Percentiles rank a stretch among this genome's conserved stretches.
Evolutionary conservation across 2,329 filamentous ascomycete species (phyloP).

Genomic region (Keithomyces neogunnii): DNA sequence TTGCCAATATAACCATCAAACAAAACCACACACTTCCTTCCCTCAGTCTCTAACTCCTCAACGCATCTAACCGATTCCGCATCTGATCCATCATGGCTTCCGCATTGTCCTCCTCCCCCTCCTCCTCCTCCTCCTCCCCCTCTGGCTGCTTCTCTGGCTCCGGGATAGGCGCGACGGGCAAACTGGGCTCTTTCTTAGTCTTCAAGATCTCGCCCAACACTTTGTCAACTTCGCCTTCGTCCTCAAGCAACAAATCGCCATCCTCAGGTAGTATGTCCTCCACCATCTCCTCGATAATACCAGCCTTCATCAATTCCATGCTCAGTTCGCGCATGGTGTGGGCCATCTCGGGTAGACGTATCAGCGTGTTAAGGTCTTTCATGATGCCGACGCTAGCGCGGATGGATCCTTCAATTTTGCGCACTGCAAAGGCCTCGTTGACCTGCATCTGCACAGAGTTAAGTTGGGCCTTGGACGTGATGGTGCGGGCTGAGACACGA

Average conservation of each 20-base stretch:
- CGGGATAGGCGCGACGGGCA: slow-evolving; percentile 46
- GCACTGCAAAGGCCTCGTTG: slow-evolving; percentile 88
- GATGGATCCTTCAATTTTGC: slow-evolving; percentile 92
- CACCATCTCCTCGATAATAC: slow-evolving; percentile 97
- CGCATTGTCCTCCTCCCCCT: slow-evolving; percentile 72
- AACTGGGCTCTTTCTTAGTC: slow-evolving; percentile 58
- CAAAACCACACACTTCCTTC: background rate
- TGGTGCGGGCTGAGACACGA: slow-evolving; percentile 63
- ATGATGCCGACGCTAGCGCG: slow-evolving; percentile 82
- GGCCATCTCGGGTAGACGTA: slow-evolving; percentile 76
- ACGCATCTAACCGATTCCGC: slow-evolving; percentile 80
- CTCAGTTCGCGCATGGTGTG: slow-evolving; percentile 84
- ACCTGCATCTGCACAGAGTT: slow-evolving; percentile 95
- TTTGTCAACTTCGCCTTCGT: slow-evolving; percentile 82
- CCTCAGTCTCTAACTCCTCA: slow-evolving; percentile 59
- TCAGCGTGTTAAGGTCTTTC: slow-evolving; percentile 87
- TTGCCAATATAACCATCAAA: background rate
- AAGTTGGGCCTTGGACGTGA: slow-evolving; percentile 85
- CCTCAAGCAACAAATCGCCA: slow-evolving; percentile 61
- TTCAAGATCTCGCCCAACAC: slow-evolving; percentile 85
- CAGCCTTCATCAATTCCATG: slow-evolving; percentile 84
- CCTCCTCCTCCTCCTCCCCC: slow-evolving; percentile 40
- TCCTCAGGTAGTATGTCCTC: slow-evolving; percentile 77
- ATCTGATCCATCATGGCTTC: slow-evolving; percentile 92
- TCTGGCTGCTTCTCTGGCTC: slow-evolving; percentile 41